A percentile compares a stretch with the other conserved stretches of the same genome.
These are phyloP conservation scores for Hyaloscypha hepaticicola DNA, from an alignment of 495 filamentous ascomycete genomes.

Conservation along the genomic window DNA sequence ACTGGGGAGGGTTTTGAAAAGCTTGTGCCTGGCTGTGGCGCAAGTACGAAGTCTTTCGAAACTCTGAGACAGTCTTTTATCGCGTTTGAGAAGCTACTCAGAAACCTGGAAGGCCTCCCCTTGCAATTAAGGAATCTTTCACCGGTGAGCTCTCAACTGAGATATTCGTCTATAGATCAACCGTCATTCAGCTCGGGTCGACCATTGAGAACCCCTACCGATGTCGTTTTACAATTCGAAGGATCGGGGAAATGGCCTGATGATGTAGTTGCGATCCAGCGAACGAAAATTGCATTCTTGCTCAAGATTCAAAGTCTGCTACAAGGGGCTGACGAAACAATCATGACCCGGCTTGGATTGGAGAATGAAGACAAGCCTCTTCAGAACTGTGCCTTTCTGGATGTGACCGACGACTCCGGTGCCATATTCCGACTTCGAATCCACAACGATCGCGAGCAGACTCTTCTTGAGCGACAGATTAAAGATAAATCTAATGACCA, in stretches of 20 bases:
- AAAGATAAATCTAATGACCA: conserved; percentile 67
- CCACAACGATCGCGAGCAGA: conserved; percentile 80
- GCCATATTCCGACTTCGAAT: conserved; percentile 67
- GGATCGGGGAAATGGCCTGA: conserved; percentile 93
- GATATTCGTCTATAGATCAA: conserved; percentile 64
- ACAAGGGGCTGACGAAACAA: conserved; percentile 45
- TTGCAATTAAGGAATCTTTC: conserved; percentile 76
- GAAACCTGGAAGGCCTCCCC: conserved; percentile 74
- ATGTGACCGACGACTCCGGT: conserved; percentile 70
- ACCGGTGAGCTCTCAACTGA: conserved; percentile 66
- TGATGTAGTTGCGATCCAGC: conserved; percentile 82
- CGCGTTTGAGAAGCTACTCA: conserved; percentile 68
- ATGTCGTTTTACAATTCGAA: conserved; percentile 86
- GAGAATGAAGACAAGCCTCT: conserved; percentile 68
- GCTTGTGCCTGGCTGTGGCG: conserved; percentile 37
- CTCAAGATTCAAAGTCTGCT: conserved; percentile 75
- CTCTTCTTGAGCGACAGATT: conserved; percentile 71
- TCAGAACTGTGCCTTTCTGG: conserved; percentile 80
- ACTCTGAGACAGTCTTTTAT: conserved; percentile 58
- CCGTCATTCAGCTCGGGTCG: conserved; percentile 38
- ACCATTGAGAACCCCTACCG: conserved; percentile 49
- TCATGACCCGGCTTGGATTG: conserved; percentile 66
- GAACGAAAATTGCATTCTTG: conserved; percentile 90
- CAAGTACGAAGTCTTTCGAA: conserved; percentile 48
- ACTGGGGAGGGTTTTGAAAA: conserved; percentile 53